Conservation (phyloP, 768 basidiomycete genomes). For the Gyrodon lividus region DNA sequence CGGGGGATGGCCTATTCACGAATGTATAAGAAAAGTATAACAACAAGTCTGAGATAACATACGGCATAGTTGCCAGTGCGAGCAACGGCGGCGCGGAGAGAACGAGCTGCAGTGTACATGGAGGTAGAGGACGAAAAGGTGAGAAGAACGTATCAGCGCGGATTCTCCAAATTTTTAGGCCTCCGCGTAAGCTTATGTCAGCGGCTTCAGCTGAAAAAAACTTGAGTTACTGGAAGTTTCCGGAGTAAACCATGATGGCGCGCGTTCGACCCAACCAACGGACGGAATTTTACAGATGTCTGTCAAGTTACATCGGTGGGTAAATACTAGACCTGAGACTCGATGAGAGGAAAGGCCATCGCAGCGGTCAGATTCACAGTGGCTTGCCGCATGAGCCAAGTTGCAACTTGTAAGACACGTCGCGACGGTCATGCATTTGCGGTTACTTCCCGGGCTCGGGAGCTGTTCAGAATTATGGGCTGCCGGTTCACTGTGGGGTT, state of each 20-base stretch:
- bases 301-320: background rate
- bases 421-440: too few relatives aligned
- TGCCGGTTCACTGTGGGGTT: too few relatives aligned
- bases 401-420: background rate
- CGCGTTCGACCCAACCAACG: conserved; percentile 4
- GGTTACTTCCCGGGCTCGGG: background rate
- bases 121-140: conserved; percentile 45
- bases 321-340: too few relatives aligned
- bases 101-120: conserved; percentile 74
- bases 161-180: conserved; percentile 44
- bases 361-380: too few relatives aligned
- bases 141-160: conserved; percentile 30
- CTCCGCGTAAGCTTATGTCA: conserved; percentile 32
- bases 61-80: conserved; percentile 68
- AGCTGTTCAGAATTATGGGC: background rate
- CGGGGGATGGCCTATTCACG: conserved; percentile 58
- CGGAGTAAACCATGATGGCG: conserved; percentile 10
- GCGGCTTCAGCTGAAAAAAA: conserved; percentile 6
- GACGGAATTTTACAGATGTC: background rate
- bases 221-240: conserved; percentile 13
- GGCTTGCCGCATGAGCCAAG: too few relatives aligned
- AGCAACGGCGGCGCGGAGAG: conserved; percentile 54
- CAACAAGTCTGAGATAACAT: conserved; percentile 20
- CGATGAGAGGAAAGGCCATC: background rate
- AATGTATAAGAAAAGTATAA: background rate